phyloP scores from a whole-genome alignment of 176 grass and related monocot genomes.

The Calamus simplicifolius region DNA sequence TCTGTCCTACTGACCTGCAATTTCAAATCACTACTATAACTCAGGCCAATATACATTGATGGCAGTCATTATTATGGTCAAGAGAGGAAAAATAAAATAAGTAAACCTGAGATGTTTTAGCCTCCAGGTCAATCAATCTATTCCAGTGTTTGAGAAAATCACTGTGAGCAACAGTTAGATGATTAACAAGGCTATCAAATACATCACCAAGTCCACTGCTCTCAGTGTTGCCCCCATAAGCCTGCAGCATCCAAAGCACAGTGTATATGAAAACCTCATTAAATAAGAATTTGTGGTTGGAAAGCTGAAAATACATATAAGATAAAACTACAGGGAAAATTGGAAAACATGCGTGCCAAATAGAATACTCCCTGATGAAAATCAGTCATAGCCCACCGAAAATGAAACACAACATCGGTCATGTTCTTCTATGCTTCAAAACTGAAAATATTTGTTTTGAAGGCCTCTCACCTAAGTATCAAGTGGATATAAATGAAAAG shows the following conservation, averaged over 20 bases:
- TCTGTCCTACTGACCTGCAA: slow-evolving; percentile 70
- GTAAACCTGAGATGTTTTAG: slow-evolving; percentile 70
- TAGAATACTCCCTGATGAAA: too few species aligned
- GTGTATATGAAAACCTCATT: neutral
- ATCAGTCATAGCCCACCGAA: too few species aligned
- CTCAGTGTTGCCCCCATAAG: slow-evolving; percentile 63
- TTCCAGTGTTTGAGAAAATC: slow-evolving; percentile 93
- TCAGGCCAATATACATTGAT: slow-evolving; percentile 3
- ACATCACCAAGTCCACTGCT: slow-evolving; percentile 73
- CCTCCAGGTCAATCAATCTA: slow-evolving; percentile 79
- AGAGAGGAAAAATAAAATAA: neutral
- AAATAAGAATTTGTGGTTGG: too few species aligned
- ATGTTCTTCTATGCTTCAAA: too few species aligned
- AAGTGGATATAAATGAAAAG: too few species aligned
- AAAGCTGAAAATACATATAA: neutral
- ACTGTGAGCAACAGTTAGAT: slow-evolving; percentile 54
- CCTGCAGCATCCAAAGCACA: slow-evolving; percentile 35
- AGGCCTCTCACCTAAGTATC: too few species aligned
- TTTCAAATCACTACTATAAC: slow-evolving; percentile 10
- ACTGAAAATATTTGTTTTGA: too few species aligned
- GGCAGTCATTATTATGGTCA: neutral
- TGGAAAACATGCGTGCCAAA: too few species aligned
- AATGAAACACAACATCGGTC: too few species aligned
- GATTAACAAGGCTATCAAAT: slow-evolving; percentile 75
- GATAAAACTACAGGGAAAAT: neutral